Conservation (phyloP, 2,329 filamentous ascomycete genomes). For the Nigrograna mackinnonii region DNA sequence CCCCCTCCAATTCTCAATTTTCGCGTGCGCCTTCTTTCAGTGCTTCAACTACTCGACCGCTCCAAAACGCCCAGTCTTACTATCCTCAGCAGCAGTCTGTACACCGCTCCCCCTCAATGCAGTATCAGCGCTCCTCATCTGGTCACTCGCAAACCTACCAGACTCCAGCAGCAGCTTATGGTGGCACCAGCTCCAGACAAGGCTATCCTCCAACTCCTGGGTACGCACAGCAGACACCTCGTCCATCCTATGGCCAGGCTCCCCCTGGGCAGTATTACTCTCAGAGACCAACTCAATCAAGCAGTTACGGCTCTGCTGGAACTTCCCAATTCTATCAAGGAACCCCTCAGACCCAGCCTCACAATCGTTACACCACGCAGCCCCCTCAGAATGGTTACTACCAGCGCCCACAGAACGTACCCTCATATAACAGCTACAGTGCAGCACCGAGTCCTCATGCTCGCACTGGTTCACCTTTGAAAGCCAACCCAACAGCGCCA, state of each 20-base stretch:
- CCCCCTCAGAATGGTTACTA: conserved; percentile 34
- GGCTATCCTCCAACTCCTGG: conserved; percentile 29
- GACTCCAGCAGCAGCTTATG: conserved; percentile 29
- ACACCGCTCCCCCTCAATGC: conserved; percentile 39
- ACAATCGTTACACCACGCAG: conserved; percentile 35
- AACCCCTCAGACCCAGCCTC: conserved; percentile 34
- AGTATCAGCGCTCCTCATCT: conserved; percentile 38
- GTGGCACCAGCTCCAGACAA: conserved; percentile 23
- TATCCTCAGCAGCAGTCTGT: conserved; percentile 39
- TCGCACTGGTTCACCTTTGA: conserved; percentile 41
- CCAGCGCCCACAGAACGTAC: conserved; percentile 35
- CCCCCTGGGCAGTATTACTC: conserved; percentile 31
- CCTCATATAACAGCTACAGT: conserved; percentile 32
- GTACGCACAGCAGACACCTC: conserved; percentile 36
- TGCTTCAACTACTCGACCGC: conserved; percentile 28
- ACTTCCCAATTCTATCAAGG: conserved; percentile 37
- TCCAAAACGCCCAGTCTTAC: conserved; percentile 29
- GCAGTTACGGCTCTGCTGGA: conserved; percentile 28
- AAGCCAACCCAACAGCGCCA: conserved; percentile 23
- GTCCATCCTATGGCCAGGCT: conserved; percentile 27
- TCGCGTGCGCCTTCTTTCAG: conserved; percentile 29
- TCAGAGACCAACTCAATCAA: conserved; percentile 31
- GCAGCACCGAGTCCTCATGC: conserved; percentile 29
- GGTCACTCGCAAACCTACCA: conserved; percentile 31
- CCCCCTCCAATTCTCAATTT: conserved; percentile 32